Evolutionary conservation across 1,139 yeast species (phyloP), one percentile per base, ranked within the genome.

Genomic region (Blastobotrys niveus): DNA sequence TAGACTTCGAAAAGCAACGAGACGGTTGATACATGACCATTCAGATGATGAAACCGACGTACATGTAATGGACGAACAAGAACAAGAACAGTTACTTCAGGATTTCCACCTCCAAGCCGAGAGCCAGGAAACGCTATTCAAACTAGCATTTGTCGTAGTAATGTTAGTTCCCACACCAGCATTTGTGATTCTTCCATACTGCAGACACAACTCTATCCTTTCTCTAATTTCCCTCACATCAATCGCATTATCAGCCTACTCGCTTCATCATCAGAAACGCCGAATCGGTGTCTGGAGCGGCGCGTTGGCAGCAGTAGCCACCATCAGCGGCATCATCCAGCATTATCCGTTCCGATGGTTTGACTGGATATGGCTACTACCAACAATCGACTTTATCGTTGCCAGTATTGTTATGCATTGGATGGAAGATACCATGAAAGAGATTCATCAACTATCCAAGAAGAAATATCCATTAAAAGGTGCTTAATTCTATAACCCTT

Each of bases 291-390:
- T 36, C 12, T 42, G 42, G 17, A 52, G 53, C 25, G 29, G 52
- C 5, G 48, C 42, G 14, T 48, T 62, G n/a, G 59, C 64, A 0
- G 42, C 42, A 2, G 42, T 52, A 12, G 49, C 62, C 3, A 49
- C 51, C 12, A 34, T 54, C 3, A 48, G 52, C 34, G 66, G 60
- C 2, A 52, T 48, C 14, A 15, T 59, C 12, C 46, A 52, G 35
- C 62, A 59, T 42, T 38, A 42, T 15, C 63, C 65, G 2, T 59
- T 62, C 59, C 34, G 43, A 19, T 55, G 60, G 12, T 57, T 54
- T n/a, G 67, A 64, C 46, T 54, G 52, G 29, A 47, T 65, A 25
- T 65, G 68, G 69, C 39, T 50, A 10, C 38, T 62, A 25, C 67
- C 69, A 1, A 26, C 49, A 7, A 40, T 57, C 4, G 52, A 62